phyloP scores from a whole-genome alignment of 352 stramenopile genomes.

The Pythium volutum region DNA sequence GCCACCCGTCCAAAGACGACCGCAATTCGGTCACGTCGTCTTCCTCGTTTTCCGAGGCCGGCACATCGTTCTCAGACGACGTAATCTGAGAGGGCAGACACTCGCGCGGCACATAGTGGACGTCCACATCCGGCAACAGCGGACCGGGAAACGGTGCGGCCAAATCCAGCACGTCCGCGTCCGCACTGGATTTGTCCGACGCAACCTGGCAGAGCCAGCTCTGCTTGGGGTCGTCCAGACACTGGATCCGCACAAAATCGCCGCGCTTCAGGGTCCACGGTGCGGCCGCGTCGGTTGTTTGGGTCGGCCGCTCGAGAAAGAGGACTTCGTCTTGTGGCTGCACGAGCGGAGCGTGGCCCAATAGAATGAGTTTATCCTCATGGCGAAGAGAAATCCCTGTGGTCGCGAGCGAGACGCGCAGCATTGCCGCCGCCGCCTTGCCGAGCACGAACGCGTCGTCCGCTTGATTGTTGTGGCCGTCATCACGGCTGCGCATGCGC shows the following conservation, averaged over 20 bases:
- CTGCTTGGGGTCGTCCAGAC: conserved; percentile 13
- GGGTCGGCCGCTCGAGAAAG: conserved; percentile 16
- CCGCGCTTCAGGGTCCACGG: conserved; percentile 16
- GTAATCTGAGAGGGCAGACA: conserved; percentile 17
- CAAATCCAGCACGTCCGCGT: conserved; percentile 23
- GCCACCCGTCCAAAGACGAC: conserved; percentile 21
- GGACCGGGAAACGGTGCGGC: conserved; percentile 20
- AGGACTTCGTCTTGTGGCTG: conserved; percentile 26
- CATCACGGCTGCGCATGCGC: conserved; percentile 10
- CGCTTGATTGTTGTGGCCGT: conserved; percentile 1
- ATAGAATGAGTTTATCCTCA: conserved; percentile 15
- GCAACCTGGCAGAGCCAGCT: conserved; percentile 26
- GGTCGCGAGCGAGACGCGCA: conserved; percentile 14
- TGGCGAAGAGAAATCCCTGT: conserved; percentile 11
- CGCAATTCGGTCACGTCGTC: conserved; percentile 18
- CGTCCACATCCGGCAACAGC: conserved; percentile 19
- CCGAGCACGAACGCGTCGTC: not conserved
- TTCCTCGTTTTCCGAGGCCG: conserved; percentile 1
- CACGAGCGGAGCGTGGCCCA: conserved; percentile 23
- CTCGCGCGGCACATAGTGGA: conserved; percentile 24
- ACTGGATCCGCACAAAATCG: conserved; percentile 26
- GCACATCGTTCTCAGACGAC: not conserved
- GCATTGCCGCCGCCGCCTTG: not conserved
- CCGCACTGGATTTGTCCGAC: conserved; percentile 9
- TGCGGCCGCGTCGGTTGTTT: not conserved